Conservation (phyloP, 108 stramenopile species). For the Fragilariopsis cylindrus region DNA sequence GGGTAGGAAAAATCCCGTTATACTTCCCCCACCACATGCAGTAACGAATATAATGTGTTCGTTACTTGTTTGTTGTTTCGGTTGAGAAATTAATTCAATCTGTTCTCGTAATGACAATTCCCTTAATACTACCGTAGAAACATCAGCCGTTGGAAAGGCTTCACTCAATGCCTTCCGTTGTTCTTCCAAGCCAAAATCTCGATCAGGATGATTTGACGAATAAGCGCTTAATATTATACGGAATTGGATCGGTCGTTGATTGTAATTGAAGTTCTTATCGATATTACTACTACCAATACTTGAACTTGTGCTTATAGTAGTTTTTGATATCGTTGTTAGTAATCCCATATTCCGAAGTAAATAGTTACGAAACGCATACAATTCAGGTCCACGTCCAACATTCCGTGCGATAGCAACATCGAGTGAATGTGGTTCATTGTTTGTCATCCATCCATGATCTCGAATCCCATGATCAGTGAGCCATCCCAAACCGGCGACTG, state of each 20-base stretch:
- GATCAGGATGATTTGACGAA: slow-evolving; percentile 37
- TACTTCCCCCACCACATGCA: slow-evolving; percentile 37
- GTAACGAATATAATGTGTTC: slow-evolving; percentile 31
- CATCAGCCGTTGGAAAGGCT: slow-evolving; percentile 30
- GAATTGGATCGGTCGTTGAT: slow-evolving; percentile 1
- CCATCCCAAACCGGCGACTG: slow-evolving; percentile 55
- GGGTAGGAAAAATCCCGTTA: slow-evolving; percentile 50
- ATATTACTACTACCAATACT: no score
- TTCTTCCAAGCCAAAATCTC: slow-evolving; percentile 35
- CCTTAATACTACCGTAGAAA: slow-evolving; percentile 27
- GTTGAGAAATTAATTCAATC: slow-evolving; percentile 32
- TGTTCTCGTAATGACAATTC: slow-evolving; percentile 39
- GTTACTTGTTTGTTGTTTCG: neutral
- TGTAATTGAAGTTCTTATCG: neutral
- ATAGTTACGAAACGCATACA: slow-evolving; percentile 47
- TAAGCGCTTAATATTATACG: slow-evolving; percentile 43
- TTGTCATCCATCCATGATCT: slow-evolving; percentile 42
- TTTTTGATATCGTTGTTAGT: neutral
- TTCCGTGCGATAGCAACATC: slow-evolving; percentile 34
- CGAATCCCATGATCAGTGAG: slow-evolving; percentile 57
- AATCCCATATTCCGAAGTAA: slow-evolving; percentile 43
- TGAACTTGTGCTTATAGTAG: neutral
- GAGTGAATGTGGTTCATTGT: slow-evolving; percentile 12
- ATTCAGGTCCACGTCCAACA: slow-evolving; percentile 34
- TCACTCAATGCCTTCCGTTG: slow-evolving; percentile 26